Conservation (phyloP, 2,329 filamentous ascomycete species). For the Xylaria sp. region DNA sequence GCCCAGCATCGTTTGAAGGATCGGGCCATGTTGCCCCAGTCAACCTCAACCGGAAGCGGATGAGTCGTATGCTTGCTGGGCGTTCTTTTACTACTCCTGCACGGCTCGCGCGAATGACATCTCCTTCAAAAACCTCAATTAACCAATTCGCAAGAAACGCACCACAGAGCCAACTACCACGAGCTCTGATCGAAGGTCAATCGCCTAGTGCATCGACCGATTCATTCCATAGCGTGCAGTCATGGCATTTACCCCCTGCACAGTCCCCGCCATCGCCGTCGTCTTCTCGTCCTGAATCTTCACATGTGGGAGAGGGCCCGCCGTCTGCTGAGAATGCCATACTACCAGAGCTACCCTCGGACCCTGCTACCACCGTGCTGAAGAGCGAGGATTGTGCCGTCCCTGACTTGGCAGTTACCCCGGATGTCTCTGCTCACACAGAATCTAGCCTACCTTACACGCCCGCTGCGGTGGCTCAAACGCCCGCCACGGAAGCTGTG, state of each 20-base stretch:
- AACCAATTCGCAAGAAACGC: conserved; percentile 18
- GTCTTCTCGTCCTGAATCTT: conserved; percentile 37
- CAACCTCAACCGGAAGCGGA: conserved; percentile 28
- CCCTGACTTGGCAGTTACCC: conserved; percentile 26
- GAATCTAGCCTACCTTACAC: conserved; percentile 22
- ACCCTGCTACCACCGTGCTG: conserved; percentile 34
- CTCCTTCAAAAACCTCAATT: conserved; percentile 34
- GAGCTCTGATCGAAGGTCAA: conserved; percentile 28
- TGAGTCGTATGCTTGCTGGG: conserved; percentile 30
- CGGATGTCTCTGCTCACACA: conserved; percentile 26
- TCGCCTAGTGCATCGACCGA: conserved; percentile 45
- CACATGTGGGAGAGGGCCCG: conserved; percentile 32
- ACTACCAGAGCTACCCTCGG: conserved; percentile 34
- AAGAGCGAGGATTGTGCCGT: conserved; percentile 25
- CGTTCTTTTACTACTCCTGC: conserved; percentile 37
- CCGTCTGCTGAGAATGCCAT: conserved; percentile 39
- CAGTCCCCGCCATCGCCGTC: conserved; percentile 43
- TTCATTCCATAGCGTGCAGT: conserved; percentile 51
- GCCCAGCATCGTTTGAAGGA: conserved; percentile 28
- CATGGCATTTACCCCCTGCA: conserved; percentile 45
- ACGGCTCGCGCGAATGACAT: conserved; percentile 39
- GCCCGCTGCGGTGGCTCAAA: not conserved
- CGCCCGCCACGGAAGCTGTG: not conserved
- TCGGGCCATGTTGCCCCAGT: conserved; percentile 26
- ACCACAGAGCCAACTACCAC: conserved; percentile 19